phyloP scores from a whole-genome alignment of 2,329 filamentous ascomycete genomes.

The Monosporascus sp. region DNA sequence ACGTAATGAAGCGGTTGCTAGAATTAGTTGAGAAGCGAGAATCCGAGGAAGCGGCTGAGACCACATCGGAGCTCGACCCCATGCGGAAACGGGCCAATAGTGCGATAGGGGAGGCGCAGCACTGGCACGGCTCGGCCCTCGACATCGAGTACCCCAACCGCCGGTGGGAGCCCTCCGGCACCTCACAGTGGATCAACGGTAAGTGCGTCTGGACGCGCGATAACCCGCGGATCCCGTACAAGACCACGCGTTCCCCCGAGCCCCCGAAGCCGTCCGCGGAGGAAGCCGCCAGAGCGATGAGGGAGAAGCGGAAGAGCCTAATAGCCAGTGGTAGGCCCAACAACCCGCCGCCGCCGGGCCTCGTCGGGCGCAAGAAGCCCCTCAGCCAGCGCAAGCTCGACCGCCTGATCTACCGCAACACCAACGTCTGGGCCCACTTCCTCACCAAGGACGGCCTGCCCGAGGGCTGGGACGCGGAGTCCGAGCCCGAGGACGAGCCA shows the following conservation, averaged over 20 bases:
- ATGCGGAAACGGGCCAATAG: not conserved
- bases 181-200: conserved; percentile 7
- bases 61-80: not conserved
- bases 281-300: conserved; percentile 2
- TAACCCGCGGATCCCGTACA: not conserved
- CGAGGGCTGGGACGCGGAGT: not conserved
- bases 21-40: conserved; percentile 13
- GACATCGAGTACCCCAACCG: not conserved
- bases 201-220: conserved; percentile 7
- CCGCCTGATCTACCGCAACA: no score
- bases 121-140: not conserved
- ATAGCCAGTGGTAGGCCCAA: no score
- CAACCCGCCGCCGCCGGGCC: no score
- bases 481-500: not conserved
- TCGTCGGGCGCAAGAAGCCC: no score
- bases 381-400: no score
- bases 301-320: not conserved
- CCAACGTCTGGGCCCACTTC: no score
- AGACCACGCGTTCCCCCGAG: not conserved
- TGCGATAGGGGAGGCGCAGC: not conserved
- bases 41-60: not conserved
- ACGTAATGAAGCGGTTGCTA: conserved; percentile 22
- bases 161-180: not conserved
- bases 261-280: not conserved
- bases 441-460: no score